Percentiles rank a stretch among this genome's conserved stretches.
phyloP scores from a whole-genome alignment of 768 basidiomycete species.

The Pisolithus sp. region DNA sequence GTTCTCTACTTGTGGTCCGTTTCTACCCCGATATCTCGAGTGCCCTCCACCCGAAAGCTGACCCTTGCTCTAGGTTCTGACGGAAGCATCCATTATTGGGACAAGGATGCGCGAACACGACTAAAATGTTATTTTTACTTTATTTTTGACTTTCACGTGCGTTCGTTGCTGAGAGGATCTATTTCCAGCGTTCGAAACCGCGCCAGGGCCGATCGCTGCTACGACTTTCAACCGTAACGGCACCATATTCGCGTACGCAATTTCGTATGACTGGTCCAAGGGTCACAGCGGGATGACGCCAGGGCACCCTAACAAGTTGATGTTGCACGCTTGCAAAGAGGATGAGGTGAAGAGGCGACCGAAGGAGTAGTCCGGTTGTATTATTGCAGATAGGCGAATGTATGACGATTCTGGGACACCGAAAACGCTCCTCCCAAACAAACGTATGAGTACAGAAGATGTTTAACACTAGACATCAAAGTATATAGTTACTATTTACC shows the following conservation, averaged over 20 bases:
- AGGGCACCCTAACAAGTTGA: slow-evolving; percentile 66
- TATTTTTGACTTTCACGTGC: not conserved
- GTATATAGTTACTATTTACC: too few species aligned
- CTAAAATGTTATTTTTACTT: slow-evolving; percentile 63
- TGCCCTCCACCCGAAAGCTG: not conserved
- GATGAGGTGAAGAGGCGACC: slow-evolving; percentile 74
- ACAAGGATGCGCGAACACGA: slow-evolving; percentile 86
- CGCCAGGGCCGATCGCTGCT: slow-evolving; percentile 70
- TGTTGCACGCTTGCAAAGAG: slow-evolving; percentile 81
- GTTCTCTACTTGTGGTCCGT: slow-evolving; percentile 70
- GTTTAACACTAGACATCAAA: too few species aligned
- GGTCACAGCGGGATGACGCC: slow-evolving; percentile 82
- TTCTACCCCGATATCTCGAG: slow-evolving; percentile 10
- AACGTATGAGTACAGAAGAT: too few species aligned
- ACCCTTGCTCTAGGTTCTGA: slow-evolving; percentile 52
- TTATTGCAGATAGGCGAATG: not conserved
- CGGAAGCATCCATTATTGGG: slow-evolving; percentile 90
- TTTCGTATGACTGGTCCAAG: slow-evolving; percentile 94
- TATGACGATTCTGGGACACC: too few species aligned
- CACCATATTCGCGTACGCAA: slow-evolving; percentile 83
- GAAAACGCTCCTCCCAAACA: too few species aligned
- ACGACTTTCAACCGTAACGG: slow-evolving; percentile 85
- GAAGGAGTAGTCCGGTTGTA: slow-evolving; percentile 21
- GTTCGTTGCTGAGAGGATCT: not conserved
- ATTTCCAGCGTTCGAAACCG: slow-evolving; percentile 62